Conservation (phyloP, 2,329 filamentous ascomycete genomes). For the Colletotrichum sp. region DNA sequence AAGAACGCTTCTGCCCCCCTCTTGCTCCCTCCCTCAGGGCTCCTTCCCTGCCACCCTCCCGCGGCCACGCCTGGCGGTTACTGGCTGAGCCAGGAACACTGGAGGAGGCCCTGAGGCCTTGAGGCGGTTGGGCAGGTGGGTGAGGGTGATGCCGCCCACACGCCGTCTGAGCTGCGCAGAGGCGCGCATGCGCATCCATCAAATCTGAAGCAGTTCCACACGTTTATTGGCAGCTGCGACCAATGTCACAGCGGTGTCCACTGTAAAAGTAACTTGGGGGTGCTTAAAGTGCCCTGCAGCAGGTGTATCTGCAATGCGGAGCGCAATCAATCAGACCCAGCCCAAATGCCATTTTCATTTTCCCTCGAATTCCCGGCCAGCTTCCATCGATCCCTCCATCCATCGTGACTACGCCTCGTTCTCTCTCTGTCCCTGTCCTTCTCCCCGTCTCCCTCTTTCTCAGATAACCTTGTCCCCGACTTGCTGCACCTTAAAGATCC, state of each 20-base stretch:
- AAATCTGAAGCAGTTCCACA: not conserved
- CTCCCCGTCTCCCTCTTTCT: not conserved
- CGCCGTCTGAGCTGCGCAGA: not conserved
- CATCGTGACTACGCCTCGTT: slow-evolving; percentile 19
- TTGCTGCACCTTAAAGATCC: not conserved
- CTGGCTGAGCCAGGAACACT: not conserved
- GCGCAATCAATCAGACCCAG: not conserved
- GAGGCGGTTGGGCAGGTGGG: not conserved
- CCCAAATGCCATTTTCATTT: not conserved
- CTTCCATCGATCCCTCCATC: not conserved
- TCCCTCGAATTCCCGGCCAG: not conserved
- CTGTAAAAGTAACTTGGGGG: not conserved
- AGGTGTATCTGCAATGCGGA: not conserved
- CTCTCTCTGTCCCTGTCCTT: not conserved
- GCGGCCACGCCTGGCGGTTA: not conserved
- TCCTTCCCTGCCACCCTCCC: not conserved
- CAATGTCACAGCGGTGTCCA: not conserved
- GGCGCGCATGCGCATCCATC: not conserved
- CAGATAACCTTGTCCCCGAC: not conserved
- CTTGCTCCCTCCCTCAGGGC: not conserved
- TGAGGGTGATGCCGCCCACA: not conserved
- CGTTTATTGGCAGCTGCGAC: not conserved
- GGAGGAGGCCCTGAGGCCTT: not conserved
- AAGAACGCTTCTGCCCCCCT: not conserved
- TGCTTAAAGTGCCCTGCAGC: not conserved